Base-by-base conservation (phyloP, 495 filamentous ascomycete species). In the Penicillium alfredii region DNA sequence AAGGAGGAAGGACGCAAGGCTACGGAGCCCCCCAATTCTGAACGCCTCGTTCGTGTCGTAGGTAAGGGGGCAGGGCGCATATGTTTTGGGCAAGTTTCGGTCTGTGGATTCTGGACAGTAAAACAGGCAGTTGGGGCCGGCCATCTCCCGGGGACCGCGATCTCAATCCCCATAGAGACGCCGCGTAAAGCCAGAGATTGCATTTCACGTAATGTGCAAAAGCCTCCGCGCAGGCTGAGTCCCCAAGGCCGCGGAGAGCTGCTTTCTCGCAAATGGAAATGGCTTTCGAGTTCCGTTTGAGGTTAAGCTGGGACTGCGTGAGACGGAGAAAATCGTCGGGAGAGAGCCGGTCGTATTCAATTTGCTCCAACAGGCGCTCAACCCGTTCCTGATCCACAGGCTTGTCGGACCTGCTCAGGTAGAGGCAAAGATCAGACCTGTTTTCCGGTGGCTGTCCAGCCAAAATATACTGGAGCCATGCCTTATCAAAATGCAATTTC, bases 331-430 rank as follows among this genome's bases (percentile, higher is more conserved):
- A 76, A 45, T 73, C 62, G 5, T 55, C 46, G 9, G 42, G 43
- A 1, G 54, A 51, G 15, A 66, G 58, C 13, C 49, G 32, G 10
- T 55, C 22, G 2, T 35, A 21, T 13, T 58, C 35, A 26, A 73
- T 68, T 9, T 27, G 18, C 15, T 66, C 40, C 39, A 77, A 72
- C 3, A 76, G 14, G 6, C 57, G 44, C 37, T 63, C 55, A n/a
- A 54, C 54, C 20, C 66, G 50, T 48, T 61, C 53, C 19, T 49
- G 36, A 51, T 77, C 61, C 16, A 60, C 17, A 1, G 30, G 15
- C 7, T 45, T 35, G 3, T 44, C 23, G 4, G 73, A 73, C 4
- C 24, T 39, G 22, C 55, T 59, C 12, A 77, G 39, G 40, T 56
- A 66, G 8, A 42, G 53, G 32, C 70, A 58, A 12, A 73, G 47